phyloP scores from a whole-genome alignment of 805 yeast species.

The Sugiyamaella valdiviana region DNA sequence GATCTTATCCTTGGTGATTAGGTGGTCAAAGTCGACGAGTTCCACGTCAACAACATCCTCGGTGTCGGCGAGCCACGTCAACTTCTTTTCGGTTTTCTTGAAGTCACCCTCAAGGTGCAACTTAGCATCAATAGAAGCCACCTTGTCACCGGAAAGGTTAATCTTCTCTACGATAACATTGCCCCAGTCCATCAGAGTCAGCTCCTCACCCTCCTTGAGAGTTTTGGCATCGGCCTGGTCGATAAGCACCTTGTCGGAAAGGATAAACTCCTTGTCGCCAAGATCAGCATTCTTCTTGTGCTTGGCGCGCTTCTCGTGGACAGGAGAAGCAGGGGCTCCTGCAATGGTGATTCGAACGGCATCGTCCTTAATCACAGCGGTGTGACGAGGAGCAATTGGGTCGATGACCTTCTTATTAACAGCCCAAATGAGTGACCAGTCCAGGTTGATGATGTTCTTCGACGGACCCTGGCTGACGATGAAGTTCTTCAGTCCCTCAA shows the following conservation, averaged over 20 bases:
- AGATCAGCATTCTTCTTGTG: slow-evolving; percentile 93
- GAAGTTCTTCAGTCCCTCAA: slow-evolving; percentile 92
- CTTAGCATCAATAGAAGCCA: slow-evolving; percentile 63
- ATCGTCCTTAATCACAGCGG: slow-evolving; percentile 61
- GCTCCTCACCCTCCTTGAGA: slow-evolving; percentile 76
- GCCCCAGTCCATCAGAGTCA: slow-evolving; percentile 99
- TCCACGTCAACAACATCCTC: slow-evolving; percentile 65
- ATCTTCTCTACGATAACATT: slow-evolving; percentile 74
- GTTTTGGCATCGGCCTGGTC: slow-evolving; percentile 84
- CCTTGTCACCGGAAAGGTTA: slow-evolving; percentile 52
- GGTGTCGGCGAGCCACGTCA: slow-evolving; percentile 91
- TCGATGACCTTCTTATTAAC: slow-evolving; percentile 95
- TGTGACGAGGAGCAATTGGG: slow-evolving; percentile 93
- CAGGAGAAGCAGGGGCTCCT: slow-evolving; percentile 49
- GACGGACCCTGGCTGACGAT: slow-evolving; percentile 97
- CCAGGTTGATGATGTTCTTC: slow-evolving; percentile 90
- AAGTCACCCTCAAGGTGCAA: slow-evolving; percentile 93
- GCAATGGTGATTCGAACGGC: slow-evolving; percentile 64
- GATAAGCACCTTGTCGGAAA: slow-evolving; percentile 55
- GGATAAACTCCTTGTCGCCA: slow-evolving; percentile 75
- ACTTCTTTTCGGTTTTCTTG: slow-evolving; percentile 89
- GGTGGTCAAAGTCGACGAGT: slow-evolving; percentile 86
- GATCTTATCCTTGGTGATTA: slow-evolving; percentile 88
- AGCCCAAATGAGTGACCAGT: slow-evolving; percentile 98
- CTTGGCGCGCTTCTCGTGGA: slow-evolving; percentile 71